phyloP scores from a whole-genome alignment of 148 eudicot species.

The Vaccinium darrowii region DNA sequence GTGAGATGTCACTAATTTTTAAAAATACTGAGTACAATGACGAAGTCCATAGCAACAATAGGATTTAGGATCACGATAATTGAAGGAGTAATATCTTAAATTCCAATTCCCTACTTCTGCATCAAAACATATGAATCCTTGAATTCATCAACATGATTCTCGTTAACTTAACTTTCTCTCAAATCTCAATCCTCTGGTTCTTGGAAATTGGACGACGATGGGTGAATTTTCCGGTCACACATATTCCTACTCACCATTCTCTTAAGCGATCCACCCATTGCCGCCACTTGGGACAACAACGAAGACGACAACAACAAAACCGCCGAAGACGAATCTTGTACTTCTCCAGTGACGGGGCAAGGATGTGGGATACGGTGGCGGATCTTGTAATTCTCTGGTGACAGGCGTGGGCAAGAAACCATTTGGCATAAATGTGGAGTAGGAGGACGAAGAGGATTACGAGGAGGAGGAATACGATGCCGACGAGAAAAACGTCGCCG shows the following conservation, averaged over 20 bases:
- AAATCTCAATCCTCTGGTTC: constrained; percentile 4
- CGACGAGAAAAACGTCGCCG: constrained; percentile 57
- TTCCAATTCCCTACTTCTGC: too few relatives aligned
- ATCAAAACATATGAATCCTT: too few relatives aligned
- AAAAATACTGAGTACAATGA: too few relatives aligned
- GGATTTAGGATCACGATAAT: too few relatives aligned
- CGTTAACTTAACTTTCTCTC: background rate
- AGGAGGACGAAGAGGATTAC: constrained; percentile 60
- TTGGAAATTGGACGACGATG: constrained; percentile 17
- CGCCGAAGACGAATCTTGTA: constrained; percentile 1
- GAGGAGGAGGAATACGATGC: constrained; percentile 49
- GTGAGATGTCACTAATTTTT: too few relatives aligned
- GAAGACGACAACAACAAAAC: background rate
- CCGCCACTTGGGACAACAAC: constrained; percentile 16
- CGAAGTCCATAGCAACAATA: too few relatives aligned
- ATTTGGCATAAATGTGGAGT: constrained; percentile 59
- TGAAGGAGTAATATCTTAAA: too few relatives aligned
- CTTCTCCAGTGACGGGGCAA: constrained; percentile 23
- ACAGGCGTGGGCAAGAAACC: constrained; percentile 48
- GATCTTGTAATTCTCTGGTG: constrained; percentile 16
- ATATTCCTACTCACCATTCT: constrained; percentile 37
- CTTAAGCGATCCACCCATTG: constrained; percentile 28
- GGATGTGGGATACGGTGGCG: constrained; percentile 13
- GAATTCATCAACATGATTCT: too few relatives aligned
- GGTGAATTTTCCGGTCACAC: constrained; percentile 31